phyloP scores from a whole-genome alignment of 2,329 filamentous ascomycete genomes.

The Neonectria coccinea region DNA sequence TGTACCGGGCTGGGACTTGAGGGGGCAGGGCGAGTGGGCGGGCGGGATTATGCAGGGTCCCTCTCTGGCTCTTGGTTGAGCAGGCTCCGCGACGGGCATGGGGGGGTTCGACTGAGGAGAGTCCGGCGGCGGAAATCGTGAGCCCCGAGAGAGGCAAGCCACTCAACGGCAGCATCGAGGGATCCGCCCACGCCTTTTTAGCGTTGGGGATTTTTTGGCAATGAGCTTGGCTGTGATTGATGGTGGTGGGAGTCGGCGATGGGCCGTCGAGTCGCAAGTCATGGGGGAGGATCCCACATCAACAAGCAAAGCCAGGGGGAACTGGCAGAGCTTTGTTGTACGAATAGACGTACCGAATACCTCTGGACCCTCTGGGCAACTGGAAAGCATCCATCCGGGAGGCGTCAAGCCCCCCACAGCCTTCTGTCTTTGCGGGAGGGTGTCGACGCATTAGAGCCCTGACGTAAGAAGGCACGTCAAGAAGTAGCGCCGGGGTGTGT shows the following conservation, averaged over 20 bases:
- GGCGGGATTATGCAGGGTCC: slow-evolving; percentile 49
- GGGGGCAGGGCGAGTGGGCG: slow-evolving; percentile 39
- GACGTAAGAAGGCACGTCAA: slow-evolving; percentile 47
- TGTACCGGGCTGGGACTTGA: slow-evolving; percentile 44
- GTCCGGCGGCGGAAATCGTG: slow-evolving; percentile 41
- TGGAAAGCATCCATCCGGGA: slow-evolving; percentile 42
- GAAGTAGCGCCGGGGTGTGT: slow-evolving; percentile 38
- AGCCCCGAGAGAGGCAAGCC: slow-evolving; percentile 44
- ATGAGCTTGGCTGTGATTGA: slow-evolving; percentile 29
- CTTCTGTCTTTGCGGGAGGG: slow-evolving; percentile 40
- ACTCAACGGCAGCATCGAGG: slow-evolving; percentile 48
- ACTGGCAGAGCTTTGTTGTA: slow-evolving; percentile 15
- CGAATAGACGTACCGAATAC: slow-evolving; percentile 40
- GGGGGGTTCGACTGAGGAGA: slow-evolving; percentile 38
- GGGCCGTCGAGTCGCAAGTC: slow-evolving; percentile 37
- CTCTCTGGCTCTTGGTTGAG: slow-evolving; percentile 39
- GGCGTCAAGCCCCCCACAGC: slow-evolving; percentile 41
- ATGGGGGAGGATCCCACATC: slow-evolving; percentile 45
- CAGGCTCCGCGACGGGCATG: slow-evolving; percentile 30
- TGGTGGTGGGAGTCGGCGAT: slow-evolving; percentile 34
- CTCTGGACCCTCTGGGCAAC: slow-evolving; percentile 27
- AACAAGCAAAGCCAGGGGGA: slow-evolving; percentile 44
- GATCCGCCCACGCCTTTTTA: slow-evolving; percentile 45
- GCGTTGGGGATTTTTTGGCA: slow-evolving; percentile 45
- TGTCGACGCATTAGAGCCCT: slow-evolving; percentile 44